These are phyloP conservation scores for Chrysoporthe deuterocubensis DNA, from an alignment of 2,329 filamentous ascomycete species.

Conservation along the genomic window DNA sequence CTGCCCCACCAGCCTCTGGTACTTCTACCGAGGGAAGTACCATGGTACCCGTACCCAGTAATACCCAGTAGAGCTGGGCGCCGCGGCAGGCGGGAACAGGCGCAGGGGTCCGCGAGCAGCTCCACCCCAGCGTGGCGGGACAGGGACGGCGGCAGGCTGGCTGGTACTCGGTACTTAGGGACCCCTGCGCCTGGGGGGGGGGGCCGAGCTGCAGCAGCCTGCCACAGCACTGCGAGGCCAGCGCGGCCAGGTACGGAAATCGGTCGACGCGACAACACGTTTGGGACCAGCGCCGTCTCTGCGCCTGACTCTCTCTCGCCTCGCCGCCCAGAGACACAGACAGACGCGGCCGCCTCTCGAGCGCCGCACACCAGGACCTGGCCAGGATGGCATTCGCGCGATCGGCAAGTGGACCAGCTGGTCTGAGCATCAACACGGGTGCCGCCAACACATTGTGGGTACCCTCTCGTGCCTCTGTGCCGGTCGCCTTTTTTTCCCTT, in stretches of 20 bases:
- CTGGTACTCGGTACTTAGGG: too few relatives aligned
- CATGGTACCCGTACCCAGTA: neutral
- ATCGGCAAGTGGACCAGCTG: conserved; percentile 63
- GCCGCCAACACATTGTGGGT: conserved; percentile 62
- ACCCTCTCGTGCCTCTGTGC: neutral
- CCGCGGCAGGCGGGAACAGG: neutral
- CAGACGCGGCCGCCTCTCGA: conserved; percentile 4
- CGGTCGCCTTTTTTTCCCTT: conserved; percentile 10
- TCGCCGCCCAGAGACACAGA: neutral
- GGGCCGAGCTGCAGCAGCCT: too few relatives aligned
- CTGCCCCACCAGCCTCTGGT: conserved; percentile 1
- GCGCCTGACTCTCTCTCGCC: neutral
- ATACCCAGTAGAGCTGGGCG: neutral
- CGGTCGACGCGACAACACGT: too few relatives aligned
- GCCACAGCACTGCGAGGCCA: too few relatives aligned
- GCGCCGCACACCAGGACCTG: neutral
- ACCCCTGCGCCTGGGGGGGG: too few relatives aligned
- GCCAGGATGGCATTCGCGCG: conserved; percentile 54
- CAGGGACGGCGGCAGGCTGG: too few relatives aligned
- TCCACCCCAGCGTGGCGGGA: too few relatives aligned
- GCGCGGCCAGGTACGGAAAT: too few relatives aligned
- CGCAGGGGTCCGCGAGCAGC: neutral
- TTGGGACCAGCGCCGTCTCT: neutral
- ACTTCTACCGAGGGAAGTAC: neutral
- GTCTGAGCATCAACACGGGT: conserved; percentile 67